Conservation (phyloP, 805 yeast species). For the Metschnikowia peoriensis region DNA sequence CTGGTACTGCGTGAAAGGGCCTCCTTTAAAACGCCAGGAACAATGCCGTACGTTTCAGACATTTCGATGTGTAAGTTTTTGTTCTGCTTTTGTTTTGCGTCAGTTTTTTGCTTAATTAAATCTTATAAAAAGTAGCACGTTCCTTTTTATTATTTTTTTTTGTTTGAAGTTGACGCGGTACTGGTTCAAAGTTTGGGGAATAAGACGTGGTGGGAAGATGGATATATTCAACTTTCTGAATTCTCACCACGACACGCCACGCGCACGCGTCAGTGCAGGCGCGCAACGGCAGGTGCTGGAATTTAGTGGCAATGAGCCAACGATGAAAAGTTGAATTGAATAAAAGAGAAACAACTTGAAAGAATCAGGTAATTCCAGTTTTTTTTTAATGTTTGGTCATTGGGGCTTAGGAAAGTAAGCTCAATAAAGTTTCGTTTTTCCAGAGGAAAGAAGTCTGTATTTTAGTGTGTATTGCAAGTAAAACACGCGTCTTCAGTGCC, state of each 20-base stretch:
- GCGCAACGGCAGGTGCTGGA: background rate
- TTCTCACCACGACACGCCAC: background rate
- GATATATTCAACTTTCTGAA: background rate
- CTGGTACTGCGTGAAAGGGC: constrained; percentile 22
- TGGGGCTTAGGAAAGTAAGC: no score
- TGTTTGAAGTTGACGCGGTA: background rate
- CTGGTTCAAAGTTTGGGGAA: background rate
- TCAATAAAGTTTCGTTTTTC: no score
- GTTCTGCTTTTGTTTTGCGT: background rate
- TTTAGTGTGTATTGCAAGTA: no score
- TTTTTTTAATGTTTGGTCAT: no score
- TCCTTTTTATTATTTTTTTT: background rate
- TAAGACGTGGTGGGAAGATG: background rate
- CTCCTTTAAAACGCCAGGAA: constrained; percentile 26
- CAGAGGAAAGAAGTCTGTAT: no score
- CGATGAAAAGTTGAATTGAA: no score
- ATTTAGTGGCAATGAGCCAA: no score
- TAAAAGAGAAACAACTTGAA: no score
- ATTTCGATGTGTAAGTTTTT: constrained; percentile 1
- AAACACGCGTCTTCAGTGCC: no score
- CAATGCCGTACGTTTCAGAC: constrained; percentile 22
- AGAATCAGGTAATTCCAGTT: no score
- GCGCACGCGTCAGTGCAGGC: constrained; percentile 8
- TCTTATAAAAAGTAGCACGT: background rate
- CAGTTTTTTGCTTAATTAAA: background rate